Percentiles rank a stretch among this genome's conserved stretches.
These are phyloP conservation scores for Venustampulla echinocandica DNA, from an alignment of 495 filamentous ascomycete genomes.

Conservation along the genomic window DNA sequence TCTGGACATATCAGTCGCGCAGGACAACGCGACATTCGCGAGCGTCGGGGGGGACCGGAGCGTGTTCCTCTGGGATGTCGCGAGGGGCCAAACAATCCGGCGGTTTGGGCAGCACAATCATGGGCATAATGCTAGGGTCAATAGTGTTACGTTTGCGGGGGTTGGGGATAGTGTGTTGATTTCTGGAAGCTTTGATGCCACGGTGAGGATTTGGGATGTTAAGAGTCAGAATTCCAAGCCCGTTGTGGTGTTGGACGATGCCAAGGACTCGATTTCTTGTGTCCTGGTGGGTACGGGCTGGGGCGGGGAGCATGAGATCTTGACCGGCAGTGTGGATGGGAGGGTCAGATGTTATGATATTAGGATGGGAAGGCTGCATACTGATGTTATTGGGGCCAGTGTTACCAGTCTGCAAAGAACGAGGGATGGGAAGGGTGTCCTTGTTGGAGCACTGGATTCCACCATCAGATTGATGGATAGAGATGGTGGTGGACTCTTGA, in stretches of 20 bases:
- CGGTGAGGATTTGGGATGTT: slow-evolving; percentile 78
- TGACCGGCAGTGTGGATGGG: slow-evolving; percentile 79
- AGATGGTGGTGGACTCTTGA: slow-evolving; percentile 59
- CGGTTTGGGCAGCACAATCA: slow-evolving; percentile 55
- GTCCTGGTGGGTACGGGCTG: slow-evolving; percentile 28
- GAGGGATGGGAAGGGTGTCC: slow-evolving; percentile 58
- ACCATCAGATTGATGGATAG: slow-evolving; percentile 77
- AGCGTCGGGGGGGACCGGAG: slow-evolving; percentile 79
- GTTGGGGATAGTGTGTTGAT: slow-evolving; percentile 61
- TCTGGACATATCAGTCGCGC: slow-evolving; percentile 63
- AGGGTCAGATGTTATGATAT: slow-evolving; percentile 78
- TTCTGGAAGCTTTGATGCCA: slow-evolving; percentile 71
- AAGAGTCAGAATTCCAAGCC: slow-evolving; percentile 54
- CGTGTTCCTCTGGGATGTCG: slow-evolving; percentile 92
- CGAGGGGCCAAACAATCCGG: slow-evolving; percentile 60
- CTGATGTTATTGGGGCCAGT: slow-evolving; percentile 61
- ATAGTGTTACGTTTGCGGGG: slow-evolving; percentile 69
- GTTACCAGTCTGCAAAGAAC: slow-evolving; percentile 65
- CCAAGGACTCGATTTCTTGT: slow-evolving; percentile 62
- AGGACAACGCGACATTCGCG: slow-evolving; percentile 72
- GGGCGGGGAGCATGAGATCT: slow-evolving; percentile 46
- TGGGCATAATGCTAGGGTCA: slow-evolving; percentile 65
- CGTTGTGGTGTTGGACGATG: slow-evolving; percentile 70
- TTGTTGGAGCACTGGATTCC: slow-evolving; percentile 71
- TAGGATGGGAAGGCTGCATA: slow-evolving; percentile 63